These are phyloP conservation scores for Leucocoprinus leucothites DNA, from an alignment of 768 basidiomycete genomes.

Conservation along the genomic window DNA sequence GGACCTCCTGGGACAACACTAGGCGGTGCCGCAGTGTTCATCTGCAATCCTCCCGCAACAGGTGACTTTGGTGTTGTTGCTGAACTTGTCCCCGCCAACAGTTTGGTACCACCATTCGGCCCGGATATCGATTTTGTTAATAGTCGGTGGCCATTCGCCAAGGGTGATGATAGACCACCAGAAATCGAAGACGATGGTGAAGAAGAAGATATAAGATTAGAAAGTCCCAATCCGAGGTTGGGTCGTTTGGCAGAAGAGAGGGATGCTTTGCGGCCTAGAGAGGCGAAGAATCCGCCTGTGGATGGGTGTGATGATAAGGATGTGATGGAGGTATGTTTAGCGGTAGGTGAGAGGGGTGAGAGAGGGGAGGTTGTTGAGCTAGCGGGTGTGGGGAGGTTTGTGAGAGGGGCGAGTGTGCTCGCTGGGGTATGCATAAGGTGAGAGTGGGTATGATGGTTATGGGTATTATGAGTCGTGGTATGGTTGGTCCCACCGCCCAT, in stretches of 20 bases:
- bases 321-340: not conserved
- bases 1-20: conserved; percentile 36
- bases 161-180: conserved; percentile 1
- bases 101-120: not conserved
- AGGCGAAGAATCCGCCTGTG: conserved; percentile 63
- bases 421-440: not conserved
- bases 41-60: conserved; percentile 1
- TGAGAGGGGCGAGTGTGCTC: not conserved
- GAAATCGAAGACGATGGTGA: conserved; percentile 18
- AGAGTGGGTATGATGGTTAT: not conserved
- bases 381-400: not conserved
- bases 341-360: not conserved
- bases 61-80: not conserved
- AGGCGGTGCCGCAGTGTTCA: not conserved
- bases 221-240: not conserved
- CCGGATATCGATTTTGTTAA: conserved; percentile 8
- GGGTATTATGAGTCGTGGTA: conserved; percentile 2
- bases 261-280: conserved; percentile 71
- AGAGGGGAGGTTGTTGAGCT: not conserved
- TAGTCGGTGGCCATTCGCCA: conserved; percentile 3
- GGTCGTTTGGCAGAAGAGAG: conserved; percentile 23
- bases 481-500: conserved; percentile 29
- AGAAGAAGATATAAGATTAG: conserved; percentile 17
- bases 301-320: not conserved
- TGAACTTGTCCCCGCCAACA: not conserved